Evolutionary conservation across 176 grass and related monocot species (phyloP).

Genomic region (Carex kokanica): DNA sequence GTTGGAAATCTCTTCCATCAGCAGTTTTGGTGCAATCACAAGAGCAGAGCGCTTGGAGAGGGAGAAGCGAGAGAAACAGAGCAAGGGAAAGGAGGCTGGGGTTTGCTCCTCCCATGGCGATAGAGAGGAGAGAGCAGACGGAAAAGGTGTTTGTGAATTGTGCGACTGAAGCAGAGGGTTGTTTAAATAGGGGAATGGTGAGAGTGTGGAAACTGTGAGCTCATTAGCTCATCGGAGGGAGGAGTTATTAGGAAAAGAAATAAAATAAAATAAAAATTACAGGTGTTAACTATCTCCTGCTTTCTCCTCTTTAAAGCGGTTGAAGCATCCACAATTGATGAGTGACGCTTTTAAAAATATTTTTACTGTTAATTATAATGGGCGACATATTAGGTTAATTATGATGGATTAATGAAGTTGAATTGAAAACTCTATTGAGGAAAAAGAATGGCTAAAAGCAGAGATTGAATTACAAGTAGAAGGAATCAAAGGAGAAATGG

Average conservation of each 20-base stretch:
- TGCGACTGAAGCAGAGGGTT: background rate
- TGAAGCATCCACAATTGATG: slow-evolving; percentile 4
- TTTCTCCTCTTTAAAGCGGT: slow-evolving; percentile 6
- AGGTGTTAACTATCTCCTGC: slow-evolving; percentile 15
- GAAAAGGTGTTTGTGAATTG: background rate
- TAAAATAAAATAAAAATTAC: background rate
- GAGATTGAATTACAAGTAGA: background rate
- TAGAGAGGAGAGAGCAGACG: background rate
- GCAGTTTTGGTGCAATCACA: slow-evolving; percentile 45
- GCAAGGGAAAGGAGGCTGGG: slow-evolving; percentile 38
- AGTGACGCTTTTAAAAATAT: background rate
- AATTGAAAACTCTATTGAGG: background rate
- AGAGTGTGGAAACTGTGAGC: slow-evolving; percentile 29
- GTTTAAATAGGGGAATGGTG: background rate
- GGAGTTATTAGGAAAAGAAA: background rate
- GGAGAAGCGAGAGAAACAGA: slow-evolving; percentile 47
- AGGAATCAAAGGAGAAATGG: background rate
- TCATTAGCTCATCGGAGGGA: background rate
- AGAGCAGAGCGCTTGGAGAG: slow-evolving; percentile 37
- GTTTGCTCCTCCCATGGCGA: slow-evolving; percentile 39
- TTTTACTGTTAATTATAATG: background rate
- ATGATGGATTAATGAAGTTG: background rate
- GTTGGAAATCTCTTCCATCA: slow-evolving; percentile 31
- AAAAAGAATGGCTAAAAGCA: background rate
- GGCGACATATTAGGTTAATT: background rate